Evolutionary conservation across 257 asterid genomes (phyloP).

Genomic region (Solanum boliviense): DNA sequence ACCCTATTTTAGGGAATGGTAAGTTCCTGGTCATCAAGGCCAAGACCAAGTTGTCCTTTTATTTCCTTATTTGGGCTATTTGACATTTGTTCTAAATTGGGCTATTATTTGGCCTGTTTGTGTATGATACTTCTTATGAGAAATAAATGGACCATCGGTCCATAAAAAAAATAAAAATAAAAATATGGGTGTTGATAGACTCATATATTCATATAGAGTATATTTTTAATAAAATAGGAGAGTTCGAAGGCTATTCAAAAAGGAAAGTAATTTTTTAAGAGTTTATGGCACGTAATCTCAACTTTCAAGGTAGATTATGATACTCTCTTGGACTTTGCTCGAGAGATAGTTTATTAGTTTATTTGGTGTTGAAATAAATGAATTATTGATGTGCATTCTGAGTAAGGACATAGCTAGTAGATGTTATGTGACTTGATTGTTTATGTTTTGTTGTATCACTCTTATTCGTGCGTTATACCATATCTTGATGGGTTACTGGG

Average conservation of each 20-base stretch:
- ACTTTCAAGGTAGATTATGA: background rate
- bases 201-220: background rate
- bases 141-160: too few species aligned
- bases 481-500: background rate
- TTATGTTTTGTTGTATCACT: background rate
- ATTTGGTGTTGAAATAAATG: too few species aligned
- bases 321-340: background rate
- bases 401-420: too few species aligned
- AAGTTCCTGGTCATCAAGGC: background rate
- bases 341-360: background rate
- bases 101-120: background rate
- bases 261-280: background rate
- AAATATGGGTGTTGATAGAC: background rate
- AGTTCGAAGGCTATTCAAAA: background rate
- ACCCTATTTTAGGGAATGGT: background rate
- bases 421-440: background rate
- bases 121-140: too few species aligned
- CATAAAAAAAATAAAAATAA: background rate
- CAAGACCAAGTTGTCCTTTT: background rate
- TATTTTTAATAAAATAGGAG: background rate
- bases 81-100: too few species aligned
- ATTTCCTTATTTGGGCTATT: background rate
- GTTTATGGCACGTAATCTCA: background rate
- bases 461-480: background rate
- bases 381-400: background rate